Base-by-base conservation (phyloP, 805 yeast species). In the Yamadazyma tumulicola region DNA sequence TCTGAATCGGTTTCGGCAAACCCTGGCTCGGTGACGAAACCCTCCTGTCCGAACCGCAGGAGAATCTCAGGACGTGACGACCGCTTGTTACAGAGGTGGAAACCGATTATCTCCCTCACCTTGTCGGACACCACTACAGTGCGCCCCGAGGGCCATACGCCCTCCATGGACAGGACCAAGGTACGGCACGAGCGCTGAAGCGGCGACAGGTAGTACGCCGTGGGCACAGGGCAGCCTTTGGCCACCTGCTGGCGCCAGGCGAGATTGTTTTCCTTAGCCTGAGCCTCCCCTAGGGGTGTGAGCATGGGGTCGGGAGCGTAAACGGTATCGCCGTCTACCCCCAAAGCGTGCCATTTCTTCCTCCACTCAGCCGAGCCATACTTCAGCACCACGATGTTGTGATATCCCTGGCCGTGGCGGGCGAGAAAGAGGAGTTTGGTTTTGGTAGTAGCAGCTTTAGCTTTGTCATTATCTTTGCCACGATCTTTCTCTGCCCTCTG, bases 331-430 rank as follows among this genome's bases (percentile, higher is more conserved):
- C 79, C 83, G 48, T 77, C 81, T 1, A 77, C 76, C 3, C 63
- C 59, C 26, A 69, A 39, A 10, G 57, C 54, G 4, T 78, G 67
- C 79, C 79, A 79, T 41, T 78, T 69, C 0, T 49, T 46, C 46
- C 75, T 59, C 88, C 87, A 81, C 11, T 56, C 73, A 1, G 64
- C 64, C 11, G 64, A 33, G 13, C 39, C 25, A 47, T 77, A 78
- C 41, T 72, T 66, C 18, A 54, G 57, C 11, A 77, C 75, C 3
- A 75, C 69, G 22, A 64, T 59, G 47, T 81, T 81, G 42, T 81
- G 88, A 49, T 59, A 74, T 0, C 87, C 87, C 52, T 81, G 84
- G 7, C 86, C 87, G 46, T 81, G 87, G 48, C 87, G 64, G 4
- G 82, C 81, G 35, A 75, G 62, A 33, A 75, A 69, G 3, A 78